Evolutionary conservation across 768 basidiomycete species (phyloP).

Genomic region (Crucibulum laeve): DNA sequence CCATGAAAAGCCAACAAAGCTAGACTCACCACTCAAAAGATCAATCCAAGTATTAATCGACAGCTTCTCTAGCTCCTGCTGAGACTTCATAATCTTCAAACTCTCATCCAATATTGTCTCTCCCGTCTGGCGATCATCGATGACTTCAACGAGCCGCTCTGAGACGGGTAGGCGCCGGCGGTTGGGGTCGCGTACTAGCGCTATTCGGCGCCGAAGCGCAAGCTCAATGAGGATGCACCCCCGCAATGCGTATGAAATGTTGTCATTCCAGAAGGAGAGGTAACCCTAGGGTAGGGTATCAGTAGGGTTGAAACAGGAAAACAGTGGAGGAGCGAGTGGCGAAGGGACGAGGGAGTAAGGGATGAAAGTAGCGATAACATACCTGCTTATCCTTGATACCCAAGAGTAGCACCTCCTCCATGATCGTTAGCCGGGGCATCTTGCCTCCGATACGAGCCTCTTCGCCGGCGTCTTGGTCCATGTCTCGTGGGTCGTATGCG

Average conservation of each 20-base stretch:
- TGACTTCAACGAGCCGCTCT: slow-evolving; percentile 86
- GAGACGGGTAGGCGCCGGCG: slow-evolving; percentile 69
- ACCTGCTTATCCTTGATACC: slow-evolving; percentile 98
- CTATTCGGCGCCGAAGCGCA: slow-evolving; percentile 91
- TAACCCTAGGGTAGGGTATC: slow-evolving; percentile 53
- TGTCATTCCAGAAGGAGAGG: slow-evolving; percentile 99
- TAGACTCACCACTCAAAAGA: slow-evolving; percentile 86
- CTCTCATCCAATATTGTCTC: slow-evolving; percentile 97
- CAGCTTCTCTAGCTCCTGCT: slow-evolving; percentile 71
- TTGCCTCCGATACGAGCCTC: slow-evolving; percentile 60
- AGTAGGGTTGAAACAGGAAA: slow-evolving; percentile 6
- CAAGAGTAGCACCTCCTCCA: slow-evolving; percentile 94
- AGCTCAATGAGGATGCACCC: slow-evolving; percentile 98
- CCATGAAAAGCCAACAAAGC: no score
- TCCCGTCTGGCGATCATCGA: slow-evolving; percentile 89
- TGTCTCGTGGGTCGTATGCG: slow-evolving; percentile 90
- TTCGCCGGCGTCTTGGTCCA: slow-evolving; percentile 64
- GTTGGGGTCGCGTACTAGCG: slow-evolving; percentile 80
- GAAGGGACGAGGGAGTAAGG: slow-evolving; percentile 2
- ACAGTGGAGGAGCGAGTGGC: slow-evolving; percentile 2
- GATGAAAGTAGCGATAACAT: slow-evolving; percentile 11
- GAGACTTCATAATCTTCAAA: slow-evolving; percentile 89
- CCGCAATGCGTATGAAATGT: slow-evolving; percentile 97
- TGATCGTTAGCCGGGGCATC: slow-evolving; percentile 84
- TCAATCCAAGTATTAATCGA: slow-evolving; percentile 93